A percentile compares a stretch with the other conserved stretches of the same genome.
Conservation (phyloP, 208 protist species). For the Entamoeba invadens region DNA sequence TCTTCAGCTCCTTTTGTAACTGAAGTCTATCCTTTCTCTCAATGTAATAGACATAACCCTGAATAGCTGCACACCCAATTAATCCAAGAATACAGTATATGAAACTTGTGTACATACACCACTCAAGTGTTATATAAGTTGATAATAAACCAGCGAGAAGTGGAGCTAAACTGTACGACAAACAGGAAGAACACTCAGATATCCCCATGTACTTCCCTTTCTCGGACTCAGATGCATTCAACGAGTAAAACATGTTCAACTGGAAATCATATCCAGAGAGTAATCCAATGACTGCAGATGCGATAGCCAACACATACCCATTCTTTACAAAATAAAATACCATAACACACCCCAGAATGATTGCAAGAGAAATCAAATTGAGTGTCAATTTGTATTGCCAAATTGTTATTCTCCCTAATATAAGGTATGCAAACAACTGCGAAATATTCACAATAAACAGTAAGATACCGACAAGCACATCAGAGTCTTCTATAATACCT, state of each 20-base stretch:
- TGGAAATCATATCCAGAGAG: neutral
- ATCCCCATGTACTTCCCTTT: neutral
- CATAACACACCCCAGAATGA: neutral
- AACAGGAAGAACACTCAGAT: neutral
- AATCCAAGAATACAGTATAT: neutral
- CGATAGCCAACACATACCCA: neutral
- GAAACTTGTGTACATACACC: neutral
- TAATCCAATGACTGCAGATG: neutral
- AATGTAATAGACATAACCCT: neutral
- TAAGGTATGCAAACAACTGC: neutral
- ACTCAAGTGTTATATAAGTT: neutral
- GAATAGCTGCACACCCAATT: neutral
- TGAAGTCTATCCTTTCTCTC: neutral
- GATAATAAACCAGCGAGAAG: neutral
- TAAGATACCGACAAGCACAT: neutral
- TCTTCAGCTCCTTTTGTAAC: neutral
- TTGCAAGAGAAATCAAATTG: neutral
- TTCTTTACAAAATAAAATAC: neutral
- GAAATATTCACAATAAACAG: neutral
- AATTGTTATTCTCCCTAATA: neutral
- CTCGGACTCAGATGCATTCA: neutral
- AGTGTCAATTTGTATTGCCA: neutral
- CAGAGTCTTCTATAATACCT: neutral
- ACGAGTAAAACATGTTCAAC: neutral
- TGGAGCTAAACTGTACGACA: neutral